A percentile compares a stretch with the other conserved stretches of the same genome.
phyloP scores from a whole-genome alignment of 1,139 yeast genomes.

The Kodamaea derodonti region DNA sequence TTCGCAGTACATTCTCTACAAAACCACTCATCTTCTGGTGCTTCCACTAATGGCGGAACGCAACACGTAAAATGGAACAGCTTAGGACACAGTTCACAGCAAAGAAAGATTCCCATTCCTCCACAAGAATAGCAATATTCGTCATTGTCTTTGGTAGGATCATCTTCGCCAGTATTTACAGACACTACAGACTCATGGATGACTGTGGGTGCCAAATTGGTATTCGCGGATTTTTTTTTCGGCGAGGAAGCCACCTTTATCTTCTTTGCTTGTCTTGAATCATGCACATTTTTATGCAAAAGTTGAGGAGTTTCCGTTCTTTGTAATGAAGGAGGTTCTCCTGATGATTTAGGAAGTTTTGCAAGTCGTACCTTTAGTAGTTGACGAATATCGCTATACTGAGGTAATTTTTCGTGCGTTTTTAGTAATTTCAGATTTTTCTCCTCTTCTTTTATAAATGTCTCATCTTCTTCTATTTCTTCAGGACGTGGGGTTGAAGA shows the following conservation, averaged over 20 bases:
- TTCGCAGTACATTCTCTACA: slow-evolving; percentile 63
- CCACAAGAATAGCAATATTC: slow-evolving; percentile 90
- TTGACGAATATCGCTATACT: slow-evolving; percentile 9
- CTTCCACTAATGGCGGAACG: slow-evolving; percentile 79
- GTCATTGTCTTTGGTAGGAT: slow-evolving; percentile 55
- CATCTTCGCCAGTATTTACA: slow-evolving; percentile 13
- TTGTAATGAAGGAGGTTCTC: not conserved
- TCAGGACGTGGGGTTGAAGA: slow-evolving; percentile 1
- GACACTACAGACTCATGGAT: not conserved
- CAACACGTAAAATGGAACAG: slow-evolving; percentile 91
- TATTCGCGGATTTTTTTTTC: slow-evolving; percentile 3
- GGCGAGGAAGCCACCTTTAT: slow-evolving; percentile 4
- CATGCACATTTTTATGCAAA: not conserved
- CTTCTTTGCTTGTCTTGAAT: slow-evolving; percentile 1
- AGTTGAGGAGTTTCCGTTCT: not conserved
- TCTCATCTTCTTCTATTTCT: not conserved
- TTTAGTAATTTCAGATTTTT: not conserved
- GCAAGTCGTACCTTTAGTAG: slow-evolving; percentile 9
- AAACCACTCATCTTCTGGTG: slow-evolving; percentile 90
- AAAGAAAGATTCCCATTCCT: slow-evolving; percentile 80
- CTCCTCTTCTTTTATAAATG: not conserved
- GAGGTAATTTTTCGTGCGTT: slow-evolving; percentile 9
- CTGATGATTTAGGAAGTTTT: slow-evolving; percentile 2
- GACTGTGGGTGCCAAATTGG: slow-evolving; percentile 24
- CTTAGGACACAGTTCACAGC: slow-evolving; percentile 91